A percentile compares a stretch with the other conserved stretches of the same genome.
These are phyloP conservation scores for Puccinia triticina DNA, from an alignment of 1,284 basidiomycete genomes.

Conservation along the genomic window DNA sequence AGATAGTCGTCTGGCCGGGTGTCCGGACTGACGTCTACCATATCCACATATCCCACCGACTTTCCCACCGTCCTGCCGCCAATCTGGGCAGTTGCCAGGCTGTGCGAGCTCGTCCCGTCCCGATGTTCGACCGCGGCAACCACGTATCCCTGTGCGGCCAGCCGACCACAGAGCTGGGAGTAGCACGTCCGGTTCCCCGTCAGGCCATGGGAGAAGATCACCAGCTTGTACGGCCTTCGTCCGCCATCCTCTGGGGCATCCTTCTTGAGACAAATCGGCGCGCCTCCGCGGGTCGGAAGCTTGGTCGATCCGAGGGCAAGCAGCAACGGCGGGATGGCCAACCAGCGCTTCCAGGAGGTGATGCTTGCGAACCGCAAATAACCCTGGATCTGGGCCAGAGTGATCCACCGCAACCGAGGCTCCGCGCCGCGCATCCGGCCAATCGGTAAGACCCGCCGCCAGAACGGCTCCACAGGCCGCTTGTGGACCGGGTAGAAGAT, in stretches of 20 bases:
- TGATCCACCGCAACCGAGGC: conserved; percentile 31
- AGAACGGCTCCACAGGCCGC: not conserved
- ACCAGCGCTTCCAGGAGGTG: conserved; percentile 22
- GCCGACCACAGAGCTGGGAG: conserved; percentile 62
- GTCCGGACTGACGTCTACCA: conserved; percentile 24
- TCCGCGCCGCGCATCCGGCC: not conserved
- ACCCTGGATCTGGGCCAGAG: conserved; percentile 40
- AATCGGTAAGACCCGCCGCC: not conserved
- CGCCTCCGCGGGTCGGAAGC: conserved; percentile 35
- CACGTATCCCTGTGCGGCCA: conserved; percentile 63
- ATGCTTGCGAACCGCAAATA: conserved; percentile 38
- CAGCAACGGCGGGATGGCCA: conserved; percentile 1
- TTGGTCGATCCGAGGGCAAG: conserved; percentile 6
- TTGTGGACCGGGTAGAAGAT: conserved; percentile 30
- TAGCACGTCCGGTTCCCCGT: conserved; percentile 63
- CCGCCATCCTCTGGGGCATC: not conserved
- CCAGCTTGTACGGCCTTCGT: conserved; percentile 59
- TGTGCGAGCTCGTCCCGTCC: conserved; percentile 26
- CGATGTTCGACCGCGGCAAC: conserved; percentile 65
- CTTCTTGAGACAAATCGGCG: conserved; percentile 9
- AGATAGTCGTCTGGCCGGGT: conserved; percentile 34
- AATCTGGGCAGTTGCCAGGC: not conserved
- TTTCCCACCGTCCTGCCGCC: not conserved
- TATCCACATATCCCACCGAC: conserved; percentile 11
- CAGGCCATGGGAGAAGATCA: conserved; percentile 63